These are phyloP conservation scores for Thermoascus crustaceus DNA, from an alignment of 2,329 filamentous ascomycete species.

Conservation along the genomic window DNA sequence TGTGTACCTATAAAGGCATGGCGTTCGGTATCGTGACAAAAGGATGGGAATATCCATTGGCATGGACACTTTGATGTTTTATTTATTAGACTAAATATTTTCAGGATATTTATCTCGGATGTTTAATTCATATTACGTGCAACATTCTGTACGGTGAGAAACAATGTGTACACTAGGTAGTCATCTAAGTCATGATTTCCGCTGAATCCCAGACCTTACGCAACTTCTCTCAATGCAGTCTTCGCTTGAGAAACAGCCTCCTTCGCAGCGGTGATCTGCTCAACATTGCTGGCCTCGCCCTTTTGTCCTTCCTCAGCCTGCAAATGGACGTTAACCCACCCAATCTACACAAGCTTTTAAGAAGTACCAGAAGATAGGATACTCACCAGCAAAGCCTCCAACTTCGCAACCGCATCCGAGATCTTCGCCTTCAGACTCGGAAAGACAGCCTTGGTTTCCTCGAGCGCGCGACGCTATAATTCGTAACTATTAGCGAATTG, in stretches of 20 bases:
- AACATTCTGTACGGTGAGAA: too few species aligned
- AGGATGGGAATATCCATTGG: background rate
- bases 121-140: background rate
- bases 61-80: too few species aligned
- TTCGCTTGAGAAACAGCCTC: conserved; percentile 34
- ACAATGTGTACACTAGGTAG: background rate
- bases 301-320: conserved; percentile 34
- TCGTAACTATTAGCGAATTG: background rate
- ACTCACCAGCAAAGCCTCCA: conserved; percentile 70
- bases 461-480: conserved; percentile 63
- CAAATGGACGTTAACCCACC: background rate
- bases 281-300: conserved; percentile 31
- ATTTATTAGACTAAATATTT: too few species aligned
- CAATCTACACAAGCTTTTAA: conserved; percentile 4
- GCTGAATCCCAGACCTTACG: conserved; percentile 15
- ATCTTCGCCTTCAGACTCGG: conserved; percentile 65
- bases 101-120: background rate
- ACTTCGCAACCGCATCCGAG: conserved; percentile 58
- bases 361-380: conserved; percentile 12
- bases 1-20: conserved; percentile 3
- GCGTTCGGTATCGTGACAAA: conserved; percentile 10
- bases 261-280: conserved; percentile 34
- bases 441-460: conserved; percentile 81
- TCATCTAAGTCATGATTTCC: background rate
- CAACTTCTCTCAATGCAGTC: conserved; percentile 31